Evolutionary conservation across 2,329 filamentous ascomycete species (phyloP).

Genomic region (Calonectria pauciramosa): DNA sequence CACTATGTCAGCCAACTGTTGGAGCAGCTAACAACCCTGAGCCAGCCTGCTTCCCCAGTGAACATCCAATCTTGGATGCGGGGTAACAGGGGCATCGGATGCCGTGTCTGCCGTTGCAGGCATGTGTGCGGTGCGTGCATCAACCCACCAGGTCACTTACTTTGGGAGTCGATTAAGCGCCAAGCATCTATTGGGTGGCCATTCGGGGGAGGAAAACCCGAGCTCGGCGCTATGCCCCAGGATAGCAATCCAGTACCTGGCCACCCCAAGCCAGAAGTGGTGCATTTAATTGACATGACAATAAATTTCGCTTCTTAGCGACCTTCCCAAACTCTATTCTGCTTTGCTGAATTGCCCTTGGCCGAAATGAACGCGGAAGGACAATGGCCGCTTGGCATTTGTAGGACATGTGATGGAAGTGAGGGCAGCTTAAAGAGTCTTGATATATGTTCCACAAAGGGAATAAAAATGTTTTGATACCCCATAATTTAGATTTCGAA

Average conservation of each 20-base stretch:
- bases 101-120: background rate
- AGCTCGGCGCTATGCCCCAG: background rate
- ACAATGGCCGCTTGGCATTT: background rate
- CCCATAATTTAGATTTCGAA: background rate
- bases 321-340: constrained; percentile 2
- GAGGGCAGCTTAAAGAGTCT: background rate
- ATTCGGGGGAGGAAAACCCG: constrained; percentile 13
- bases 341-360: background rate
- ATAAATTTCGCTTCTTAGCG: background rate
- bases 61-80: background rate
- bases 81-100: constrained; percentile 8
- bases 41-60: background rate
- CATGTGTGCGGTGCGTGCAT: background rate
- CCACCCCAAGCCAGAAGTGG: background rate
- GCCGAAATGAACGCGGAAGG: constrained; percentile 7
- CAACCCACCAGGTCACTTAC: background rate
- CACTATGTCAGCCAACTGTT: background rate
- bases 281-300: background rate
- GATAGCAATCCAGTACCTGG: background rate
- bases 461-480: background rate
- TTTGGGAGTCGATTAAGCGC: constrained; percentile 14
- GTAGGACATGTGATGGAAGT: background rate
- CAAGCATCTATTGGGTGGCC: constrained; percentile 7
- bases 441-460: background rate
- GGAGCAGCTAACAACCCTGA: background rate